These are phyloP conservation scores for Diaporthe sp. DNA, from an alignment of 2,329 filamentous ascomycete genomes.

Conservation along the genomic window DNA sequence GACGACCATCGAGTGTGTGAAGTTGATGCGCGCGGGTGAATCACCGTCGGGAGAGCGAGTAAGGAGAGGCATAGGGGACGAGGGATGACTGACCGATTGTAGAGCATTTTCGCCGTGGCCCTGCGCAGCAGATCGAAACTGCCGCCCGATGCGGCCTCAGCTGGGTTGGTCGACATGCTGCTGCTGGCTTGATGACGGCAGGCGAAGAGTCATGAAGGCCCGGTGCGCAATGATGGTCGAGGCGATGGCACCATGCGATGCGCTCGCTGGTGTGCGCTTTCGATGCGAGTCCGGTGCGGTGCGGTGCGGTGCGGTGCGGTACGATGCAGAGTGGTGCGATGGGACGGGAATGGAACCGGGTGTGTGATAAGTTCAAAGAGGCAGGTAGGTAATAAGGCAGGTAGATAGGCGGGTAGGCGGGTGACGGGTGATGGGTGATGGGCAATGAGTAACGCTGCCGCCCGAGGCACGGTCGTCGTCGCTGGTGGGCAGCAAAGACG, in stretches of 20 bases:
- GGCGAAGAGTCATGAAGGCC: conserved; percentile 31
- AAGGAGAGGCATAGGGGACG: conserved; percentile 37
- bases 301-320: background rate
- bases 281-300: background rate
- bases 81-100: conserved; percentile 62
- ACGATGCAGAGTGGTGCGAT: background rate
- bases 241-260: conserved; percentile 26
- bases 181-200: conserved; percentile 13
- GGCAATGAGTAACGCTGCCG: background rate
- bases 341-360: conserved; percentile 14
- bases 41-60: conserved; percentile 31
- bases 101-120: conserved; percentile 73
- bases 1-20: background rate
- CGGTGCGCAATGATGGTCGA: conserved; percentile 3
- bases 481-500: conserved; percentile 11
- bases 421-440: too few species aligned
- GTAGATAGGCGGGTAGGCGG: background rate
- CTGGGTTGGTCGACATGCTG: conserved; percentile 62
- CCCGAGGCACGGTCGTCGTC: conserved; percentile 8
- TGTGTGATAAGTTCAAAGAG: background rate
- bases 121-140: conserved; percentile 69
- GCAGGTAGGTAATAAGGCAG: conserved; percentile 2
- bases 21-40: conserved; percentile 7
- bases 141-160: conserved; percentile 54
- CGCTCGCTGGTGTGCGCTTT: conserved; percentile 14